These are phyloP conservation scores for Hirsutella rhossiliensis DNA, from an alignment of 2,329 filamentous ascomycete genomes.

Conservation along the genomic window DNA sequence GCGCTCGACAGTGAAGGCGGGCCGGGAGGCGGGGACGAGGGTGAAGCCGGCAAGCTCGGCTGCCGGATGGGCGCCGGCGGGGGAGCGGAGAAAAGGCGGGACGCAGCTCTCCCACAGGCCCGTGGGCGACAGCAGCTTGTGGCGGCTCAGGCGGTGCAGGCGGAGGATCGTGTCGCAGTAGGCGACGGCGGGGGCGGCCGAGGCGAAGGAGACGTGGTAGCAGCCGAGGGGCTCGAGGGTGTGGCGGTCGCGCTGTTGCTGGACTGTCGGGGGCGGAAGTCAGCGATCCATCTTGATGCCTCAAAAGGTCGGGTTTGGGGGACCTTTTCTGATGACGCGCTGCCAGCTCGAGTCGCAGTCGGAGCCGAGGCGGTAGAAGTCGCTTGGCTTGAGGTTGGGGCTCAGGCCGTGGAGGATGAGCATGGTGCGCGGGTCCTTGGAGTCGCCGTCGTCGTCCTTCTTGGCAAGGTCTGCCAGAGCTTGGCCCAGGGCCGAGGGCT, in stretches of 20 bases:
- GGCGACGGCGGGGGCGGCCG: constrained; percentile 40
- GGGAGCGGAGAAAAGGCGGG: constrained; percentile 12
- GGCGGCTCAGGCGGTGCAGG: constrained; percentile 18
- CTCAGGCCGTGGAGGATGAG: constrained; percentile 49
- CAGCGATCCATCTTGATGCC: no score
- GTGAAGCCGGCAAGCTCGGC: constrained; percentile 16
- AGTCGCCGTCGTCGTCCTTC: not conserved
- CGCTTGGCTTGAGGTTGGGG: constrained; percentile 48
- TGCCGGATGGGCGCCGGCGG: constrained; percentile 5
- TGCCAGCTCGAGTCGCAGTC: constrained; percentile 57
- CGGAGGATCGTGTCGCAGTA: constrained; percentile 36
- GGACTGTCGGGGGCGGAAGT: constrained; percentile 24
- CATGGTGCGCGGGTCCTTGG: constrained; percentile 14
- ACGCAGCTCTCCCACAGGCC: constrained; percentile 18
- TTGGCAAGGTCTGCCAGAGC: no score
- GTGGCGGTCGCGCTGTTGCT: constrained; percentile 50
- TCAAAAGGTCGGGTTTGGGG: not conserved
- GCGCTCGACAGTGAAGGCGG: constrained; percentile 4
- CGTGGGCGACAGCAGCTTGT: constrained; percentile 15
- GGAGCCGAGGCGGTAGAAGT: constrained; percentile 58
- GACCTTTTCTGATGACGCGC: constrained; percentile 41
- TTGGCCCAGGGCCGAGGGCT: no score
- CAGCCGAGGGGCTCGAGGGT: constrained; percentile 51
- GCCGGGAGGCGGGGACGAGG: constrained; percentile 14
- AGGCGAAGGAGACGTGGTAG: constrained; percentile 61